Evolutionary conservation across 225 moss, liverwort and hornwort species (phyloP).

Genomic region (Ulota crispa): DNA sequence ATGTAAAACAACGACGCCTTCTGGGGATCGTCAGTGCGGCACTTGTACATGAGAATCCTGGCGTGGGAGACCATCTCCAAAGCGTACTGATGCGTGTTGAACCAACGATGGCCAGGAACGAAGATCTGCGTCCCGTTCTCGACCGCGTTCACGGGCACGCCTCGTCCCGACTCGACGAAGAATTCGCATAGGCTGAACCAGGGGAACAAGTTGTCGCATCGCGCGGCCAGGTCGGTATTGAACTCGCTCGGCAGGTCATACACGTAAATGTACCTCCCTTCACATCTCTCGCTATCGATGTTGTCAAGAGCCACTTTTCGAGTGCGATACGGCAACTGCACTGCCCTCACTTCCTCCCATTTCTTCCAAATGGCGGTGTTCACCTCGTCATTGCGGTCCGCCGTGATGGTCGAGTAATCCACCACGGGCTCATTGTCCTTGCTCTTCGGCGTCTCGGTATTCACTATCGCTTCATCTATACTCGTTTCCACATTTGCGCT

Average conservation of each 20-base stretch:
- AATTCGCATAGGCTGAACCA: conserved; percentile 70
- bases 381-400: background rate
- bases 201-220: conserved; percentile 49
- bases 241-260: conserved; percentile 74
- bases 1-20: conserved; percentile 72
- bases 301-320: background rate
- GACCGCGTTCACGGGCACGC: conserved; percentile 36
- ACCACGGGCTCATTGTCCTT: background rate
- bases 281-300: conserved; percentile 19
- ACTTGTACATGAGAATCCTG: conserved; percentile 56
- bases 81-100: conserved; percentile 70
- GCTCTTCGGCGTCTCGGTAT: background rate
- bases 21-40: conserved; percentile 47
- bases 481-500: background rate
- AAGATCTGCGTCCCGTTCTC: conserved; percentile 54
- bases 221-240: conserved; percentile 48
- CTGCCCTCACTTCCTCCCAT: background rate
- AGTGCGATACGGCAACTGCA: conserved; percentile 22
- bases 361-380: background rate
- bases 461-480: background rate
- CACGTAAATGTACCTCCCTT: conserved; percentile 52
- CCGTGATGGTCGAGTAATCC: background rate
- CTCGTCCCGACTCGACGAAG: conserved; percentile 66
- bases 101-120: conserved; percentile 69
- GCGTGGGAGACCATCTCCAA: conserved; percentile 81